Evolutionary conservation across 2,329 filamentous ascomycete species (phyloP), one percentile per base, ranked within the genome.

Genomic region (Verticillium klebahnii): DNA sequence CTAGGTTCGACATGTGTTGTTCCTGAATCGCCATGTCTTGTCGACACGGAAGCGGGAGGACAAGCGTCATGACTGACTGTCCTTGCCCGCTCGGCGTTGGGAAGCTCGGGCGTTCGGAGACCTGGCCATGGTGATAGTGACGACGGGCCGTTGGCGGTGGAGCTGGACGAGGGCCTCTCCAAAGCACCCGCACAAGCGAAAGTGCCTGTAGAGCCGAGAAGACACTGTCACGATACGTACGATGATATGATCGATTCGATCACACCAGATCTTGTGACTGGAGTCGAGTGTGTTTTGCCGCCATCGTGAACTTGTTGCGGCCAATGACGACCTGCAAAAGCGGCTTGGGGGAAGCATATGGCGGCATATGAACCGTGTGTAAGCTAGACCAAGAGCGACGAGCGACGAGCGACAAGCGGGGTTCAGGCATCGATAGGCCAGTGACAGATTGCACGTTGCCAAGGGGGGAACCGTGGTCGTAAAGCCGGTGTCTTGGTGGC

Each of bases 361-460:
- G 19, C 45, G 11, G 45, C 19, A 52, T 52, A 19, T 23, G 8
- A 52, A 23, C 45, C 45, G 45, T 52, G 45, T 23, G 45, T 9
- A 23, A 23, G 45, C 45, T 52, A 52, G 45, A 23, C 45, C 45
- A 3, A 25, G 45, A 52, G n/a, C 45, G 45, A 52, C 19, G 45
- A 52, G n/a, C 45, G 45, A 52, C 19, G 45, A 52, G n/a, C 45
- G 11, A 19, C 19, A 23, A 52, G 45, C n/a, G 45, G 34, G 45
- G 55, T 5, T 57, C 34, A 23, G 55, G 55, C 55, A 57, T 57
- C 55, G 32, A 57, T n/a, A 15, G 34, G 55, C 55, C 55, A 57
- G 55, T 57, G 55, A 15, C 55, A 57, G 55, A 57, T 57, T 37
- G 55, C 34, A 57, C 55, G 55, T 52, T 52, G 45, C 45, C 45